A percentile compares a stretch with the other conserved stretches of the same genome.
Evolutionary conservation across 108 stramenopile species (phyloP).

Genomic region (Conticribra weissflogii): DNA sequence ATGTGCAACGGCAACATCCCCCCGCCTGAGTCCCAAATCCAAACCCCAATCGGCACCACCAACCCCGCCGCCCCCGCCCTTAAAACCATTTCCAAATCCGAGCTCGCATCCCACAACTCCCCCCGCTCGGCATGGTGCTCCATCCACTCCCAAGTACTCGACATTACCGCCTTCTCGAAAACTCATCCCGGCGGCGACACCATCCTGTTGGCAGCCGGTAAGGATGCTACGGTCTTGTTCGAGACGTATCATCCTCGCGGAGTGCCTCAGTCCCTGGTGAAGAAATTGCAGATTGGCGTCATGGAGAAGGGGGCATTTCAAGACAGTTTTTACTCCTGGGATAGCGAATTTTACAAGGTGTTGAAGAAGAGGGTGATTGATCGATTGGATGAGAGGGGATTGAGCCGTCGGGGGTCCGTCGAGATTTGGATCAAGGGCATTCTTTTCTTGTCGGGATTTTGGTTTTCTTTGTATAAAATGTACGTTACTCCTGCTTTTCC

Average conservation of each 20-base stretch:
- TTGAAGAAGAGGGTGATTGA: constrained; percentile 42
- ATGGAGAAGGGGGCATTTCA: constrained; percentile 24
- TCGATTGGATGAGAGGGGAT: constrained; percentile 36
- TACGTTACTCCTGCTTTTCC: constrained; percentile 12
- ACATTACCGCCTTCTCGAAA: constrained; percentile 48
- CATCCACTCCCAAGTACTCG: constrained; percentile 42
- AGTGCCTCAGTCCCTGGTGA: constrained; percentile 25
- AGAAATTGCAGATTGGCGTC: constrained; percentile 46
- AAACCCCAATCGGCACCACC: neutral
- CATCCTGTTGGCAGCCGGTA: constrained; percentile 47
- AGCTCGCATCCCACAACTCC: constrained; percentile 35
- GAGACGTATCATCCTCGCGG: constrained; percentile 64
- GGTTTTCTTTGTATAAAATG: constrained; percentile 53
- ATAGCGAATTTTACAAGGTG: constrained; percentile 49
- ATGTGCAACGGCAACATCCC: constrained; percentile 11
- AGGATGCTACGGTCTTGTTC: constrained; percentile 59
- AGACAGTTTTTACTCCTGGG: constrained; percentile 52
- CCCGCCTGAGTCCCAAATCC: neutral
- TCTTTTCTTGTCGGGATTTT: constrained; percentile 51
- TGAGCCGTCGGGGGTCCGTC: constrained; percentile 39
- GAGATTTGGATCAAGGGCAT: constrained; percentile 59
- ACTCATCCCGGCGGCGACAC: constrained; percentile 69
- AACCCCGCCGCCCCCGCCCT: neutral
- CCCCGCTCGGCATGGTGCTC: constrained; percentile 46
- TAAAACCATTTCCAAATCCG: constrained; percentile 29